These are phyloP conservation scores for Albugo laibachii DNA, from an alignment of 352 stramenopile genomes.

Conservation along the genomic window DNA sequence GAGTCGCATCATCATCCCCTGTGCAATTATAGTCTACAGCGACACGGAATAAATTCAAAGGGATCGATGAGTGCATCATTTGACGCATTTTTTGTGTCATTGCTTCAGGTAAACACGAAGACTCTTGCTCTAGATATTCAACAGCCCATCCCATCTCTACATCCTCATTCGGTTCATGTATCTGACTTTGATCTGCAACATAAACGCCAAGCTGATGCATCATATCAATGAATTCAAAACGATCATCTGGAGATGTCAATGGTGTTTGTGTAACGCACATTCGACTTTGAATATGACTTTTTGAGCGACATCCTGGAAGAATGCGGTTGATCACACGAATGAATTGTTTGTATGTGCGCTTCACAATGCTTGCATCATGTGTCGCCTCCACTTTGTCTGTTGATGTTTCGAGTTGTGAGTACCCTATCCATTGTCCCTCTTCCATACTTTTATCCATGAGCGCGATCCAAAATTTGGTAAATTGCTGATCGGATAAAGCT, in stretches of 20 bases:
- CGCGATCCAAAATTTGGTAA: constrained; percentile 42
- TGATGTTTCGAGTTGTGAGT: neutral
- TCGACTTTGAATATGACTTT: constrained; percentile 28
- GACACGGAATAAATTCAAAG: constrained; percentile 55
- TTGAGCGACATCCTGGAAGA: constrained; percentile 19
- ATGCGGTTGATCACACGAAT: constrained; percentile 2
- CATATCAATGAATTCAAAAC: constrained; percentile 2
- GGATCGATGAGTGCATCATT: constrained; percentile 68
- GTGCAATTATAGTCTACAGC: constrained; percentile 19
- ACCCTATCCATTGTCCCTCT: constrained; percentile 4
- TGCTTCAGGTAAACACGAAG: constrained; percentile 22
- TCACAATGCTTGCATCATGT: neutral
- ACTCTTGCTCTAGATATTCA: constrained; percentile 62
- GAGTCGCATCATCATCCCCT: constrained; percentile 5
- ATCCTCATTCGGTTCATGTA: neutral
- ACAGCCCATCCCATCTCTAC: constrained; percentile 55
- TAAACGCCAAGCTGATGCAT: constrained; percentile 4
- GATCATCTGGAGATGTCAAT: constrained; percentile 27
- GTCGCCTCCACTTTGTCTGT: constrained; percentile 1
- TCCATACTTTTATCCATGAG: constrained; percentile 26
- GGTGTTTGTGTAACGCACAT: constrained; percentile 36
- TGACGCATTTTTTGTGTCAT: constrained; percentile 42
- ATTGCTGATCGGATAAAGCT: constrained; percentile 36
- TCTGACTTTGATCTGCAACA: neutral
- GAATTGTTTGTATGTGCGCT: neutral